phyloP scores from a whole-genome alignment of 495 filamentous ascomycete genomes.

The Penicillium fimorum region DNA sequence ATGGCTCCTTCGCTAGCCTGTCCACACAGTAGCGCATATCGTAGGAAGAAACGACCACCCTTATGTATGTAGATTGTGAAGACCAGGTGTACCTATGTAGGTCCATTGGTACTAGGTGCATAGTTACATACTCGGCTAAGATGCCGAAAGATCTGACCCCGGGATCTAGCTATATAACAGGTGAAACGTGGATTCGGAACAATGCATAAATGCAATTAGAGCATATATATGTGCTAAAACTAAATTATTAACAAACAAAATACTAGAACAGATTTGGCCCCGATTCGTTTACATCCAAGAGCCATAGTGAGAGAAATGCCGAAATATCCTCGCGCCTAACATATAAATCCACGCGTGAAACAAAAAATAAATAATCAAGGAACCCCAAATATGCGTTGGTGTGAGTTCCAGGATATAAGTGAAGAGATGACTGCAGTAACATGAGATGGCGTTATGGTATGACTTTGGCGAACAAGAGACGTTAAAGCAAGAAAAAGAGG shows the following conservation, averaged over 20 bases:
- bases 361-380: background rate
- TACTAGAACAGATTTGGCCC: constrained; percentile 1
- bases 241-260: background rate
- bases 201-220: background rate
- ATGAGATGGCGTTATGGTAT: constrained; percentile 8
- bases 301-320: constrained; percentile 4
- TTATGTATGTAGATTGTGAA: no score
- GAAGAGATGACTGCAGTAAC: background rate
- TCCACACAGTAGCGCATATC: background rate
- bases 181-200: background rate
- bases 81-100: no score
- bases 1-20: background rate
- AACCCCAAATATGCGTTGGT: background rate
- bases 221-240: constrained; percentile 5
- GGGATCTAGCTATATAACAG: background rate
- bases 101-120: no score
- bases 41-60: no score
- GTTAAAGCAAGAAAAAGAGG: constrained; percentile 9
- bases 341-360: background rate
- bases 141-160: background rate
- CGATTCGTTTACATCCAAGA: constrained; percentile 7
- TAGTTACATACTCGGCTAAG: no score
- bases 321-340: background rate
- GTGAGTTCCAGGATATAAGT: background rate
- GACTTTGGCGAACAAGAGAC: background rate